Percentiles rank a stretch among this genome's conserved stretches.
phyloP scores from a whole-genome alignment of 1,139 yeast genomes.

The Magnusiomyces suaveolens region DNA sequence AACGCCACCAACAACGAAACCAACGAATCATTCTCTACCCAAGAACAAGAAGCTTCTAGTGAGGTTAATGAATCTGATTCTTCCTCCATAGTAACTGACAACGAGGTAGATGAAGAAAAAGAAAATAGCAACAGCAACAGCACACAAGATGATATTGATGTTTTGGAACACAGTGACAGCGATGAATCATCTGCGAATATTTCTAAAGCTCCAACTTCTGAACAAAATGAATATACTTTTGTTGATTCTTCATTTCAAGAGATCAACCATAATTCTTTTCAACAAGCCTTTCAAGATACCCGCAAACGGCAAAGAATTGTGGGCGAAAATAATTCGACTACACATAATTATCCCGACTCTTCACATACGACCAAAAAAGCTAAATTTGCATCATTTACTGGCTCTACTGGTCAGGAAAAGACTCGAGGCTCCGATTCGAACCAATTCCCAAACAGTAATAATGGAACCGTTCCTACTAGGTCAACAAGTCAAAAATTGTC shows the following conservation, averaged over 20 bases:
- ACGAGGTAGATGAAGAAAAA: background rate
- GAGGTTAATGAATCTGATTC: no score
- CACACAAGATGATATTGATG: background rate
- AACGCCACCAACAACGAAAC: no score
- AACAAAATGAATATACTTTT: no score
- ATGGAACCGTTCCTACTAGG: background rate
- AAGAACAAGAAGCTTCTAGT: no score
- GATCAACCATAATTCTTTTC: background rate
- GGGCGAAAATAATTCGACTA: background rate
- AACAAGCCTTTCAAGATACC: background rate
- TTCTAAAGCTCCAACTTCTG: background rate
- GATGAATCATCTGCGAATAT: background rate
- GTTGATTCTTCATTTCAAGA: no score
- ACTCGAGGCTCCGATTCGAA: background rate
- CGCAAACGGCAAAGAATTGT: background rate
- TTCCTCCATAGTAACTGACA: background rate
- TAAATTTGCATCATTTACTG: background rate
- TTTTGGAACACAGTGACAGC: background rate
- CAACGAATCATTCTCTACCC: no score
- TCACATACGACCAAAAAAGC: background rate
- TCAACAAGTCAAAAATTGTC: background rate
- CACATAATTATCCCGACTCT: background rate
- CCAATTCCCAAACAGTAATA: background rate
- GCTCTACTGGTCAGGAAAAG: background rate
- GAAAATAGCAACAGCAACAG: no score